Evolutionary conservation across 805 yeast genomes (phyloP).

Genomic region (Wilhelminamyces savonicus): DNA sequence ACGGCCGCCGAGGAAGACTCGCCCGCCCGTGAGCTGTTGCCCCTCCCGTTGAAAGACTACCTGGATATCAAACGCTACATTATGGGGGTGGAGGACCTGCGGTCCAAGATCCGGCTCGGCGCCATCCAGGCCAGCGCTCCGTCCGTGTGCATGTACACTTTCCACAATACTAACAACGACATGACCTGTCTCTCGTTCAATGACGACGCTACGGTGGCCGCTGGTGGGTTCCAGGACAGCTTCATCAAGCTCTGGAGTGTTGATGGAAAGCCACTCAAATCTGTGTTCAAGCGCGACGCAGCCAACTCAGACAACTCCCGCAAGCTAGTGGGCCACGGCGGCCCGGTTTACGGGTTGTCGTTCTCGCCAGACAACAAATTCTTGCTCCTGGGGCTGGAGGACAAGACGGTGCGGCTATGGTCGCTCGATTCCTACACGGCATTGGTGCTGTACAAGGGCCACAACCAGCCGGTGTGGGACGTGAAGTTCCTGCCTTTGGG

Average conservation of each 20-base stretch:
- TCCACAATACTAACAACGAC: conserved; percentile 89
- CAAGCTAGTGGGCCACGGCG: conserved; percentile 84
- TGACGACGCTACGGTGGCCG: conserved; percentile 78
- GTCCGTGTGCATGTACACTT: conserved; percentile 95
- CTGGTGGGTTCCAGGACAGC: conserved; percentile 93
- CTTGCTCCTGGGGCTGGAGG: conserved; percentile 80
- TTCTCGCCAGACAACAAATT: conserved; percentile 88
- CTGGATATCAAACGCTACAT: conserved; percentile 77
- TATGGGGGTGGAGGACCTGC: conserved; percentile 71
- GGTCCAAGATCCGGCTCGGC: conserved; percentile 65
- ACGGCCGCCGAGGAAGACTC: conserved; percentile 54
- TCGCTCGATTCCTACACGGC: conserved; percentile 86
- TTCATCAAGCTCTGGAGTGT: conserved; percentile 88
- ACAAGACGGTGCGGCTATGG: conserved; percentile 90
- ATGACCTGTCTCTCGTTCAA: conserved; percentile 84
- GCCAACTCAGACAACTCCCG: conserved; percentile 42
- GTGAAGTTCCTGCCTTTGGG: conserved; percentile 92
- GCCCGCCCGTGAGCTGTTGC: conserved; percentile 70
- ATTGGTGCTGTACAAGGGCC: conserved; percentile 92
- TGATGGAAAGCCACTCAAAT: conserved; percentile 79
- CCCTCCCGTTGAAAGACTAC: conserved; percentile 80
- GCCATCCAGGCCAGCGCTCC: conserved; percentile 78
- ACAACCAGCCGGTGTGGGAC: conserved; percentile 96
- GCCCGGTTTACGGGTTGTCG: conserved; percentile 84
- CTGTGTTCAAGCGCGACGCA: conserved; percentile 51